Evolutionary conservation across 1,139 yeast species (phyloP).

Genomic region (Torulaspora globosa): DNA sequence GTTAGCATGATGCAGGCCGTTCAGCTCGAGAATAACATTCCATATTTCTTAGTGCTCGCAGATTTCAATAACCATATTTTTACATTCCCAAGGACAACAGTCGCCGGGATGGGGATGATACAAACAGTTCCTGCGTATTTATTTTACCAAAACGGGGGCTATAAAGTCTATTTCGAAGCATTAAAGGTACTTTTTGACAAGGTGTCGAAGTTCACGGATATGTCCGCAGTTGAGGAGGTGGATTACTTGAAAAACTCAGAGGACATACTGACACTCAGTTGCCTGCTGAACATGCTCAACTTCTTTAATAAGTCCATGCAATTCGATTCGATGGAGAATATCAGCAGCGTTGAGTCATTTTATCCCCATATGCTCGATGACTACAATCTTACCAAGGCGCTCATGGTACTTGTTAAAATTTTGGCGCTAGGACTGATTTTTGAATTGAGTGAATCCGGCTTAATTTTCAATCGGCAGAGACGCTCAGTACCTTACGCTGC

Average conservation of each 20-base stretch:
- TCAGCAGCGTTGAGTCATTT: constrained; percentile 26
- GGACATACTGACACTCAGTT: constrained; percentile 42
- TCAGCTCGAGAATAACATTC: constrained; percentile 20
- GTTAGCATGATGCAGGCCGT: constrained; percentile 25
- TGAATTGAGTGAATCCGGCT: constrained; percentile 19
- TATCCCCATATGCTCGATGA: constrained; percentile 27
- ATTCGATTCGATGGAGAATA: constrained; percentile 31
- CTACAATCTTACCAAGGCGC: constrained; percentile 27
- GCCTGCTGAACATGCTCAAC: constrained; percentile 43
- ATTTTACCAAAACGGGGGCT: constrained; percentile 49
- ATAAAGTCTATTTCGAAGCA: constrained; percentile 28
- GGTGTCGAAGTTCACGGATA: constrained; percentile 29
- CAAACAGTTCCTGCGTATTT: constrained; percentile 47
- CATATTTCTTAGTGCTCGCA: constrained; percentile 36
- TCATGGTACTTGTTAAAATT: constrained; percentile 27
- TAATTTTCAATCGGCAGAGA: constrained; percentile 22
- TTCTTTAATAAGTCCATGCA: constrained; percentile 43
- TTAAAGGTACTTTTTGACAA: constrained; percentile 21
- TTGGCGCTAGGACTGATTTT: constrained; percentile 25
- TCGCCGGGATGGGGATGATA: constrained; percentile 32
- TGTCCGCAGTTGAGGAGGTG: constrained; percentile 38
- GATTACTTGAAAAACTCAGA: constrained; percentile 40
- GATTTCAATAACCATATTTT: constrained; percentile 32
- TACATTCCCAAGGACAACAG: constrained; percentile 31
- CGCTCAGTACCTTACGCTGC: constrained; percentile 35